phyloP scores from a whole-genome alignment of 2,329 filamentous ascomycete species.

The Lojkania enalia region DNA sequence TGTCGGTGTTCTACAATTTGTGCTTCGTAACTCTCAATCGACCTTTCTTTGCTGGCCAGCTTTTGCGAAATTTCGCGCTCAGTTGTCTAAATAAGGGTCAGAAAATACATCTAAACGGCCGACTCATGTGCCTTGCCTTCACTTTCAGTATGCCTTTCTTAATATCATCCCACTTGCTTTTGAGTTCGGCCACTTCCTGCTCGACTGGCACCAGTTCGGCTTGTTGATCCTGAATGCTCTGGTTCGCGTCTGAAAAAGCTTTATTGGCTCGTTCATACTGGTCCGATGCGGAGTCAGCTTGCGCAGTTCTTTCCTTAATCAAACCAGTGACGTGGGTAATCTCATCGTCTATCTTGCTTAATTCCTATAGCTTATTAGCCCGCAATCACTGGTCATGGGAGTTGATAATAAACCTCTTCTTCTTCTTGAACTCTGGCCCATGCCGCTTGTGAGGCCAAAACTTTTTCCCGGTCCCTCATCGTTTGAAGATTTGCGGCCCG shows the following conservation, averaged over 20 bases:
- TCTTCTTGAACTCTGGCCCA: constrained; percentile 85
- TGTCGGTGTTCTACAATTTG: constrained; percentile 60
- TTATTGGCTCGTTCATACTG: constrained; percentile 50
- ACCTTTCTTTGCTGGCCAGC: constrained; percentile 56
- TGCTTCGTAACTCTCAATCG: constrained; percentile 47
- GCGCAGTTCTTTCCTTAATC: constrained; percentile 52
- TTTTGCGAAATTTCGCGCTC: constrained; percentile 67
- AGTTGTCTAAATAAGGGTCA: constrained; percentile 48
- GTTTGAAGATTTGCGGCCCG: constrained; percentile 67
- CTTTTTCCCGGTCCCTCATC: constrained; percentile 63
- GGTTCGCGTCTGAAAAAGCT: constrained; percentile 42
- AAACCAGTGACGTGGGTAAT: constrained; percentile 47
- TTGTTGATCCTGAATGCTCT: constrained; percentile 35
- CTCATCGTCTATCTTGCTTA: constrained; percentile 32
- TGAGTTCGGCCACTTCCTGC: constrained; percentile 53
- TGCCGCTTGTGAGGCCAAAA: constrained; percentile 69
- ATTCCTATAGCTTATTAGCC: constrained; percentile 9
- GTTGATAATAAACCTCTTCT: constrained; percentile 54
- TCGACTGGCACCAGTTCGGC: constrained; percentile 49
- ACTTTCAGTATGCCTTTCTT: constrained; percentile 59
- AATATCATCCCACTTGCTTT: constrained; percentile 57
- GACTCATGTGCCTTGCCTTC: constrained; percentile 11
- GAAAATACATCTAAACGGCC: constrained; percentile 3
- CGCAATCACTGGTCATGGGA: background rate
- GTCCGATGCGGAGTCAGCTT: constrained; percentile 50